Percentiles rank a stretch among this genome's conserved stretches.
Evolutionary conservation across 2,329 filamentous ascomycete genomes (phyloP).

Genomic region (Cladosporium halotolerans): DNA sequence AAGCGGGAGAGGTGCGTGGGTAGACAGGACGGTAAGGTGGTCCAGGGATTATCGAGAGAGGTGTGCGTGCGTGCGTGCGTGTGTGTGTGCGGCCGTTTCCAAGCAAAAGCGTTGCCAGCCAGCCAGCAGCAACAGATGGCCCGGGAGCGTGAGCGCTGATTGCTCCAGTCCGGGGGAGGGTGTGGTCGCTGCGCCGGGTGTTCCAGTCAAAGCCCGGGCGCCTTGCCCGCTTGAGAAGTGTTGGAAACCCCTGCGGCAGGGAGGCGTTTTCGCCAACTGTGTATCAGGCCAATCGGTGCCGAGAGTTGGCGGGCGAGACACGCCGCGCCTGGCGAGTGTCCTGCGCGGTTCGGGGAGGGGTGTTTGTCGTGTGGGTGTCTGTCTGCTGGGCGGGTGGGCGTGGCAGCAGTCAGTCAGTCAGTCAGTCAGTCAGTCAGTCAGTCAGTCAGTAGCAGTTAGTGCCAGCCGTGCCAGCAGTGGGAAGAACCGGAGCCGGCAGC

Average conservation of each 20-base stretch:
- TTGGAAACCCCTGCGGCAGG: conserved; percentile 14
- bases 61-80: too few relatives aligned
- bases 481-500: conserved; percentile 1
- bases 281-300: conserved; percentile 22
- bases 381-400: neutral
- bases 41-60: neutral
- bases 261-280: conserved; percentile 17
- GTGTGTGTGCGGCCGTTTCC: neutral
- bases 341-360: too few relatives aligned
- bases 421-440: too few relatives aligned
- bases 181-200: conserved; percentile 9
- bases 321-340: too few relatives aligned
- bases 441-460: too few relatives aligned
- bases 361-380: neutral
- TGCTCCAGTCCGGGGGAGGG: conserved; percentile 4
- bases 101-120: neutral
- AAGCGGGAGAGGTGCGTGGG: neutral
- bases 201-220: conserved; percentile 8
- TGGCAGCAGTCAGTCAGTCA: too few relatives aligned
- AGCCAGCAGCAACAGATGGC: neutral
- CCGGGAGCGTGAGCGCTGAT: conserved; percentile 3
- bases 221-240: conserved; percentile 14
- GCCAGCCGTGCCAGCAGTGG: neutral
- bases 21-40: neutral
- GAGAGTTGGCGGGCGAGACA: conserved; percentile 6